Evolutionary conservation across 2,329 filamentous ascomycete species (phyloP).

Genomic region (Penicillium sp.): DNA sequence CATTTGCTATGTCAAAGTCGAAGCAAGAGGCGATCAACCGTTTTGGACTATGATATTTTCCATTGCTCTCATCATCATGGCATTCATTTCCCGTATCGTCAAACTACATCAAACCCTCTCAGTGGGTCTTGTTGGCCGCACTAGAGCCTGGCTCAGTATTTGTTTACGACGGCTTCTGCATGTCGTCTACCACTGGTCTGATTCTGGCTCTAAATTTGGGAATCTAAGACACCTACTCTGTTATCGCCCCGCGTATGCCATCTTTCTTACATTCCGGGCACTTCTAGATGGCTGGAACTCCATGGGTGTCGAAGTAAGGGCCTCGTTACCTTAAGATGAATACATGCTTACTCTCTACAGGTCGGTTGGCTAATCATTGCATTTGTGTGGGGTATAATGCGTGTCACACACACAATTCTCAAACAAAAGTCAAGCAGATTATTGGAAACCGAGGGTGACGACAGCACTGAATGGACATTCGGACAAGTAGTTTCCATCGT

Average conservation of each 20-base stretch:
- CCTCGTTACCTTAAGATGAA: too few relatives aligned
- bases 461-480: constrained; percentile 5
- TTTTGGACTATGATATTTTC: constrained; percentile 3
- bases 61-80: neutral
- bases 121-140: neutral
- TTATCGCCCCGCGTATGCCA: constrained; percentile 2
- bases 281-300: constrained; percentile 4
- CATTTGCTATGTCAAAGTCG: constrained; percentile 1
- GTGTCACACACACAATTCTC: neutral
- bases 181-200: neutral
- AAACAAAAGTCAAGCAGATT: neutral
- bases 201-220: neutral
- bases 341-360: neutral
- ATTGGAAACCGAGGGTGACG: neutral
- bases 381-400: constrained; percentile 4
- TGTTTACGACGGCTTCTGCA: neutral
- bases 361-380: constrained; percentile 4
- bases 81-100: constrained; percentile 2
- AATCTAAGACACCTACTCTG: neutral
- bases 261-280: neutral
- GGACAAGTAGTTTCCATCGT: constrained; percentile 5
- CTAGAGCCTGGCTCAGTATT: neutral
- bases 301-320: constrained; percentile 3
- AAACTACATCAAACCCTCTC: constrained; percentile 5
- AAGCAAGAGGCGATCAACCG: neutral